These are phyloP conservation scores for Cystobasidium slooffiae DNA, from an alignment of 1,284 basidiomycete species.

Conservation along the genomic window DNA sequence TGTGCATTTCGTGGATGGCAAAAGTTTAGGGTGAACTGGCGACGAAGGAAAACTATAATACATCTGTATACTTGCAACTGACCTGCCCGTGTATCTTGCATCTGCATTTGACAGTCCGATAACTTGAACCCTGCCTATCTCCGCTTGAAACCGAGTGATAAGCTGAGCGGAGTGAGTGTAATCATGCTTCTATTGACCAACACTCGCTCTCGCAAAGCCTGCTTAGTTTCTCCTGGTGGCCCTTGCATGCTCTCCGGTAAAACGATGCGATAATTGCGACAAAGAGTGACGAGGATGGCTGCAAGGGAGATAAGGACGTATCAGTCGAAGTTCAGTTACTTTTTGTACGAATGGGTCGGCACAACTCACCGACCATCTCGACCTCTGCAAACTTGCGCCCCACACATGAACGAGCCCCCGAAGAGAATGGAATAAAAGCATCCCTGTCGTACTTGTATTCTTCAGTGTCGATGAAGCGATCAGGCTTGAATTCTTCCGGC, in stretches of 20 bases:
- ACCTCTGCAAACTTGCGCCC: conserved; percentile 61
- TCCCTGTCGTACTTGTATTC: conserved; percentile 58
- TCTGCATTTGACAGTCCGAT: not conserved
- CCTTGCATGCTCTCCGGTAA: conserved; percentile 18
- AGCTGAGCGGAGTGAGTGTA: conserved; percentile 31
- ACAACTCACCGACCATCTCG: conserved; percentile 36
- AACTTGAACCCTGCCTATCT: not conserved
- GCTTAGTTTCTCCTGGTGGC: not conserved
- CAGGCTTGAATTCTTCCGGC: conserved; percentile 62
- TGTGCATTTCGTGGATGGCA: too few species aligned
- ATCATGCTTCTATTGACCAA: conserved; percentile 17
- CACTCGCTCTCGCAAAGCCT: conserved; percentile 9
- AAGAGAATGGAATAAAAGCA: conserved; percentile 64
- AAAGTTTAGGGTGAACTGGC: too few species aligned
- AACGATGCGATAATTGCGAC: conserved; percentile 26
- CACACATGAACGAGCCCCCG: conserved; percentile 63
- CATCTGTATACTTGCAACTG: too few species aligned
- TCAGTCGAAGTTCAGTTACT: not conserved
- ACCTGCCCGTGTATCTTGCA: not conserved
- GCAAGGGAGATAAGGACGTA: not conserved
- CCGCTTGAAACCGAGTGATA: conserved; percentile 18
- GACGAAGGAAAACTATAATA: too few species aligned
- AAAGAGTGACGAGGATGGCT: conserved; percentile 36
- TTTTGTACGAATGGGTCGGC: not conserved
- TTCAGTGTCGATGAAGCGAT: conserved; percentile 61